These are phyloP conservation scores for Sophora flavescens DNA, from an alignment of 306 rosid species.

Conservation along the genomic window DNA sequence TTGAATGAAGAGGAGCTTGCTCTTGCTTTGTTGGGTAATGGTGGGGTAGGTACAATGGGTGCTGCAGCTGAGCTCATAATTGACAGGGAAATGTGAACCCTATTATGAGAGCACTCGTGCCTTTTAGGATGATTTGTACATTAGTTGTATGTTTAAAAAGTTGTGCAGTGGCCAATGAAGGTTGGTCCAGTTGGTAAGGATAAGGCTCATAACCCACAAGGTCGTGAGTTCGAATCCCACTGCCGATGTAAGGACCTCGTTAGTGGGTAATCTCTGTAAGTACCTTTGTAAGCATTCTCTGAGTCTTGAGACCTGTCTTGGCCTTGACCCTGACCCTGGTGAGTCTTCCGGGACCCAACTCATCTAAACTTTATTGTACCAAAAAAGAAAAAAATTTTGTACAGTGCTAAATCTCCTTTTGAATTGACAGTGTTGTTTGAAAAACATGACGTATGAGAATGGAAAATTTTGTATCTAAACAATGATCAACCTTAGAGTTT, in stretches of 20 bases:
- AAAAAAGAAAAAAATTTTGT: too few relatives aligned
- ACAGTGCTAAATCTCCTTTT: conserved; percentile 7
- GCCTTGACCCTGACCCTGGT: too few relatives aligned
- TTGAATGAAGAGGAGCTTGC: conserved; percentile 93
- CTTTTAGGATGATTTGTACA: conserved; percentile 44
- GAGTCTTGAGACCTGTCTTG: too few relatives aligned
- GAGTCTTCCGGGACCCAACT: too few relatives aligned
- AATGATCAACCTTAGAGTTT: conserved; percentile 28
- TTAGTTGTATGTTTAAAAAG: conserved; percentile 39
- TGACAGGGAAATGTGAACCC: conserved; percentile 56
- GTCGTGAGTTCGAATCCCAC: too few relatives aligned
- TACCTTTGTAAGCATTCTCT: too few relatives aligned
- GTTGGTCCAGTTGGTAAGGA: too few relatives aligned
- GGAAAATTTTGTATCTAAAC: conserved; percentile 35
- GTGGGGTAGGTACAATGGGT: conserved; percentile 83
- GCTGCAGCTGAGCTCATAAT: conserved; percentile 91
- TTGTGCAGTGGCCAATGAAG: too few relatives aligned
- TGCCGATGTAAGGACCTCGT: too few relatives aligned
- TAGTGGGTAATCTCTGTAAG: too few relatives aligned
- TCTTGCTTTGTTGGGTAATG: conserved; percentile 73
- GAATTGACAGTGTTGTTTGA: conserved; percentile 39
- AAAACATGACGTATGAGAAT: conserved; percentile 25
- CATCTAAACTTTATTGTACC: too few relatives aligned
- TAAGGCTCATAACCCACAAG: too few relatives aligned
- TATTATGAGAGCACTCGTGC: conserved; percentile 5